Evolutionary conservation across 2,329 filamentous ascomycete genomes (phyloP), one percentile per base, ranked within the genome.

Genomic region (Penicillium corylophilum): DNA sequence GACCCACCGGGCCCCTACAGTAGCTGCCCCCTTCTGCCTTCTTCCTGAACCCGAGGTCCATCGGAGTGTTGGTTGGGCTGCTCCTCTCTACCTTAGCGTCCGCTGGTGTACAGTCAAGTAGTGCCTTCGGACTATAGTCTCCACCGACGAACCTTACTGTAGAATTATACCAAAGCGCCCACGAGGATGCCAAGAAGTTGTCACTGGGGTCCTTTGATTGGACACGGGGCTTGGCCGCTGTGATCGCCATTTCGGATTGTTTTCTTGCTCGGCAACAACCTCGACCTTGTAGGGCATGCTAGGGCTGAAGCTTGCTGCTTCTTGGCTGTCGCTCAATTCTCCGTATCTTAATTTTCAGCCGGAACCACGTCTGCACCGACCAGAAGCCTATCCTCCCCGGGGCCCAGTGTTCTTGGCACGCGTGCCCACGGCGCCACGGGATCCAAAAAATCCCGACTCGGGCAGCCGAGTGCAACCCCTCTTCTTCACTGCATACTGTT

Each of bases 391-490:
- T n/a, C 23, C 24, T 38, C 26, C 35, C 20, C 39, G 13, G 26
- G 26, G 38, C 10, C 46, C 31, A 39, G 45, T 26, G 26, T 42
- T 4, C 33, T 36, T 50, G 38, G 36, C 16, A 26, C 22, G 29
- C 31, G 26, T 33, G 28, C 20, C 29, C 22, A 13, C 26, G 26
- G 28, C 16, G 16, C 29, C 35, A 47, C 12, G 24, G 38, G 12
- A 23, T n/a, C 12, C 3, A 51, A n/a, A 24, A 22, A 43, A 55
- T 48, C 44, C 55, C 50, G 52, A 55, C 28, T 57, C 55, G 55
- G 55, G 41, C 53, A 57, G 47, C 52, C 55, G 55, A 55, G 10
- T 51, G 55, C 47, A 57, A 45, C 48, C 43, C 46, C 28, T 43
- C 50, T 35, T 50, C 49, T 46, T 49, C 42, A 31, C 22, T 41